A percentile compares a stretch with the other conserved stretches of the same genome.
Evolutionary conservation across 2,329 filamentous ascomycete genomes (phyloP).

Genomic region (Aspergillus unguis): DNA sequence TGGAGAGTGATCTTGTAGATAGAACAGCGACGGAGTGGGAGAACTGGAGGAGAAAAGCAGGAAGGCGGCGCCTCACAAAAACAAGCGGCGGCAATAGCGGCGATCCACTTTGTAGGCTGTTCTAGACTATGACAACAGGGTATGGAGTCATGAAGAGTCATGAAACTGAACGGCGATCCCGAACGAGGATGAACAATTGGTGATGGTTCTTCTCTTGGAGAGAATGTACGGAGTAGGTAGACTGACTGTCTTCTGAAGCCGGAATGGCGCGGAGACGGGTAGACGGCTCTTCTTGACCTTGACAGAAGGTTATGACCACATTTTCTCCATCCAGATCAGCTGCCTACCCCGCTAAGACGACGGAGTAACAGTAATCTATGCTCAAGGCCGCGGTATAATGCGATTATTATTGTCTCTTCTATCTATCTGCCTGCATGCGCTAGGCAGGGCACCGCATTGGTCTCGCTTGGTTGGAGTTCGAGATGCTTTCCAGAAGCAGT

Average conservation of each 20-base stretch:
- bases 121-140: slow-evolving; percentile 4
- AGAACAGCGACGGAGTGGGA: not conserved
- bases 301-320: no score
- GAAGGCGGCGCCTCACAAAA: slow-evolving; percentile 7
- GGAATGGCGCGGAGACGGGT: no score
- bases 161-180: no score
- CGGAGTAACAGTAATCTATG: no score
- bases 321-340: no score
- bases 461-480: slow-evolving; percentile 4
- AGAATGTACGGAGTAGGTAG: no score
- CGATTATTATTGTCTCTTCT: not conserved
- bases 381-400: not conserved
- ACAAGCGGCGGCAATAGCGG: slow-evolving; percentile 25
- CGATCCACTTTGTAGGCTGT: slow-evolving; percentile 13
- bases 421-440: no score
- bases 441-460: not conserved
- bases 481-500: slow-evolving; percentile 12
- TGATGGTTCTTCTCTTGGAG: no score
- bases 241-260: no score
- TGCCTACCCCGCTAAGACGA: not conserved
- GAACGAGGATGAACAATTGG: no score
- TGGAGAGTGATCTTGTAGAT: slow-evolving; percentile 1
- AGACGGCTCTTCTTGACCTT: no score
- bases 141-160: not conserved
- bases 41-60: slow-evolving; percentile 6